Base-by-base conservation (phyloP, 2,329 filamentous ascomycete species). In the Beauveria varroae region DNA sequence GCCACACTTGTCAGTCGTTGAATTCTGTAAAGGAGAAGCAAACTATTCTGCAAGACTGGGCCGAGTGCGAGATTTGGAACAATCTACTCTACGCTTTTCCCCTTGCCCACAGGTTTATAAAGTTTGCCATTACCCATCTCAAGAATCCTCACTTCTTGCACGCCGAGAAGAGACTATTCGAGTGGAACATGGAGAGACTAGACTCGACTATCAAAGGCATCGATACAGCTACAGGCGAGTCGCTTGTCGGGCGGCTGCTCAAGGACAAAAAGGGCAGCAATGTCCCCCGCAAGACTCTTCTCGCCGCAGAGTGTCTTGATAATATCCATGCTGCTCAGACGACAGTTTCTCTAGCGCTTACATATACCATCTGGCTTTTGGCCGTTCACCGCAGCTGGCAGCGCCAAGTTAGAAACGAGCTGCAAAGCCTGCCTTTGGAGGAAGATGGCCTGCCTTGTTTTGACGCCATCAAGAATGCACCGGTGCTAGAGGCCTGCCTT, bases 311-410 rank as follows among this genome's bases (percentile, higher is more conserved):
- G 43, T 57, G 54, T 37, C 54, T 57, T 2, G 54, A 57, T 43
- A 57, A 57, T n/a, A 57, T 57, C n/a, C 54, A 57, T 18, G 54
- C 54, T 12, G 54, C 54, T 10, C 54, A 57, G 41, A 57, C 54
- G 10, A 57, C 54, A 2, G 54, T 57, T 4, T 57, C 54, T 3
- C n/a, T 57, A n/a, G 43, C 54, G 18, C 41, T 57, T 3, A 57
- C 54, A 18, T 47, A 47, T 26, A 44, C 54, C 18, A 37, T 57
- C 43, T 57, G 54, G 54, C 54, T 57, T 2, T 28, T 57, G 12
- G 54, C 54, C n/a, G 54, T 57, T 1, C 43, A 57, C 43, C 54
- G 54, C 43, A 57, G 54, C 43, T 57, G 54, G 54, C 54, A 57
- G 14, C 54, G 54, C 43, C 28, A 57, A 20, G 43, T 57, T 1